Evolutionary conservation across 257 asterid species (phyloP), one percentile per base, ranked within the genome.

Genomic region (Eucommia ulmoides): DNA sequence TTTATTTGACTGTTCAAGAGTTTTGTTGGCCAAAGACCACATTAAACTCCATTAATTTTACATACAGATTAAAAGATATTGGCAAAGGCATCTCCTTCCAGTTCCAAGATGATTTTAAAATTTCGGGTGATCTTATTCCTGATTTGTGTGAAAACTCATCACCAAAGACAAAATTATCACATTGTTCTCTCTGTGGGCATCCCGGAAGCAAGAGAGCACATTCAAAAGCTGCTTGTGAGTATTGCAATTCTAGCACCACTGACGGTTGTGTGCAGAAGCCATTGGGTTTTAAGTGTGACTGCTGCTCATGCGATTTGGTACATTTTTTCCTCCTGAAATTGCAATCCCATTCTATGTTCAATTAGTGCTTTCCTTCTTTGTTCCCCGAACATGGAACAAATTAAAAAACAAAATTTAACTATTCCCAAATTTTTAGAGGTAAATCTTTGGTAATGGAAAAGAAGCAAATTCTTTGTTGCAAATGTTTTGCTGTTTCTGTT

Each of bases 171-270:
- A 89, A 80, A 61, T 17, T 53, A 33, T 77, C 80, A 57, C 99
- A 91, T 66, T 91, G 99, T 68, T 80, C 99, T 8, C 65, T 68
- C 33, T 91, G 99, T 65, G 99, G 99, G 42, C 96, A 86, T 66
- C 96, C 89, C 1, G 96, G 99, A 48, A 86, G 74, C 68, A 91
- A 83, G 70, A 81, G 66, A 70, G 59, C 73, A 68, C 99, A 91
- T 71, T 67, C 71, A 62, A 80, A 68, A 73, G 63, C 68, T 63
- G 65, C 86, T 64, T 91, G 95, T 58, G 71, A 77, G 53, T 23
- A 52, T 64, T 91, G 99, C 79, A 58, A 62, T 64, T 62, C 78
- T 49, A 66, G 54, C 16, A 42, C 65, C 41, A 82, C 85, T 10
- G 52, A 69, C 45, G 78, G 78, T 59, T 91, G 99, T 75, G 51